A percentile compares a stretch with the other conserved stretches of the same genome.
Conservation (phyloP, 257 asterid genomes). For the Cruciata laevipes region DNA sequence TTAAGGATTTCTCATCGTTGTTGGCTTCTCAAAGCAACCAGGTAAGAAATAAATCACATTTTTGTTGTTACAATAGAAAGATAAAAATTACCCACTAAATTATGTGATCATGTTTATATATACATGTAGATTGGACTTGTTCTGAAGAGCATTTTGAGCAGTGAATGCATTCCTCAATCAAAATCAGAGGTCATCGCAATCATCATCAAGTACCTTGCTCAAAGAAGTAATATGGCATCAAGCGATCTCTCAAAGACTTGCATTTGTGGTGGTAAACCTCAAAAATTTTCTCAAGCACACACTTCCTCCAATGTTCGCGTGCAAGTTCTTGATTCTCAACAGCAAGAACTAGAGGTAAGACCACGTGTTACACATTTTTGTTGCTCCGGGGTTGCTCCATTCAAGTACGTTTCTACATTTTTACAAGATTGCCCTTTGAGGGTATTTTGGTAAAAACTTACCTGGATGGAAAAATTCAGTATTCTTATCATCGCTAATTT, state of each 20-base stretch:
- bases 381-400: no score
- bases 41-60: slow-evolving; percentile 29
- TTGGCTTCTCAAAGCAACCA: slow-evolving; percentile 67
- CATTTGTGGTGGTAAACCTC: slow-evolving; percentile 55
- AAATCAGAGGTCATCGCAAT: slow-evolving; percentile 51
- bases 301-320: slow-evolving; percentile 24
- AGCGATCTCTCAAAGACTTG: slow-evolving; percentile 53
- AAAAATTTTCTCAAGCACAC: slow-evolving; percentile 18
- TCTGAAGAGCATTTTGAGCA: slow-evolving; percentile 49
- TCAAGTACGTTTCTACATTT: no score
- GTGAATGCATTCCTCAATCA: slow-evolving; percentile 42
- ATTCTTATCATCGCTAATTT: neutral
- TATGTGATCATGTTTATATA: slow-evolving; percentile 7
- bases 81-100: neutral
- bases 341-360: slow-evolving; percentile 61
- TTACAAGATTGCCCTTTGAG: no score
- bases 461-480: no score
- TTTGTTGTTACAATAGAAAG: neutral
- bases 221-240: slow-evolving; percentile 53
- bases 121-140: slow-evolving; percentile 57
- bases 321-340: slow-evolving; percentile 54
- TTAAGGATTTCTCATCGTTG: slow-evolving; percentile 65
- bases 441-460: no score
- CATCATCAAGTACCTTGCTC: slow-evolving; percentile 55
- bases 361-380: neutral